Evolutionary conservation across 176 grass and related monocot species (phyloP).

Genomic region (Oryza longistaminata): DNA sequence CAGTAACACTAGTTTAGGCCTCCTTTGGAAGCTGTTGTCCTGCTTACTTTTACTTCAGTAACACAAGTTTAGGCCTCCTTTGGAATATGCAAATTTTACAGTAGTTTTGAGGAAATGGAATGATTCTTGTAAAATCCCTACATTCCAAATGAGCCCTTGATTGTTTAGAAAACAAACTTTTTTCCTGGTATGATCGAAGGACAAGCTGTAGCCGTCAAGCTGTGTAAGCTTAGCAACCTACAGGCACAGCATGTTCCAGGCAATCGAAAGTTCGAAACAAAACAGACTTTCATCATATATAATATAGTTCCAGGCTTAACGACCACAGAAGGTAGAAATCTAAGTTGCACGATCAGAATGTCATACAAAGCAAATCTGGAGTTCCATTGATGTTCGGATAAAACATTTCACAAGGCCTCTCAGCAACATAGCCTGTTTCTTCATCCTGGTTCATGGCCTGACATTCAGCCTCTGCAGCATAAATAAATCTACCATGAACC

Average conservation of each 20-base stretch:
- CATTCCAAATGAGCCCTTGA: neutral
- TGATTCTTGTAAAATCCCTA: no score
- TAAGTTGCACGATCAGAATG: slow-evolving; percentile 8
- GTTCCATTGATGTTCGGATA: slow-evolving; percentile 16
- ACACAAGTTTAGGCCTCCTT: neutral
- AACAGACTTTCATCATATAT: neutral
- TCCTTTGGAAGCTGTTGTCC: neutral
- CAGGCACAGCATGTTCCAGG: neutral
- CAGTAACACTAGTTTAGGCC: no score
- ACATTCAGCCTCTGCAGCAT: neutral
- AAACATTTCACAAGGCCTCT: slow-evolving; percentile 19
- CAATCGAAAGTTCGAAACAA: neutral
- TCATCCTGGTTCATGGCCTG: slow-evolving; percentile 27
- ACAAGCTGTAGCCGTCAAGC: neutral
- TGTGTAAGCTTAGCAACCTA: neutral
- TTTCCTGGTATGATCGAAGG: neutral
- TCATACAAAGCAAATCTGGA: slow-evolving; percentile 45
- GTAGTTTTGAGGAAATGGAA: no score
- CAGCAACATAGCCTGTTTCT: slow-evolving; percentile 6
- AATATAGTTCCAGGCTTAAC: neutral
- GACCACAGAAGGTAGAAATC: neutral
- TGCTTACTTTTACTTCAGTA: neutral
- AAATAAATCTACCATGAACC: slow-evolving; percentile 83
- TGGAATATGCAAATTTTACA: no score
- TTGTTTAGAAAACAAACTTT: neutral